Conservation (phyloP, 2,329 filamentous ascomycete genomes). For the Cordyceps cicadae region DNA sequence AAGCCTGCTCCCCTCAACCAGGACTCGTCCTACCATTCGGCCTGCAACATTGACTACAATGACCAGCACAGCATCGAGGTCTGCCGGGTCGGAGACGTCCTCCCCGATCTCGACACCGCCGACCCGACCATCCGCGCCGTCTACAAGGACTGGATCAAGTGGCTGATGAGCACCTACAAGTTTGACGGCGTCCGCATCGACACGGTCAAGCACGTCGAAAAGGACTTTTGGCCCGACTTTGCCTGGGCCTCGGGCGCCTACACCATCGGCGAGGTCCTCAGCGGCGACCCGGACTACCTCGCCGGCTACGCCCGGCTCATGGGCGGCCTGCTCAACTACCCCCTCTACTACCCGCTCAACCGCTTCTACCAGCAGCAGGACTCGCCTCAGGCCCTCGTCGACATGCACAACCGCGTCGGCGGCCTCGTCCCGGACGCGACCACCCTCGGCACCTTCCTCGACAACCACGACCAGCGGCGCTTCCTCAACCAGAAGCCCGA, state of each 20-base stretch:
- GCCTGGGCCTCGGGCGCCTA: constrained; percentile 47
- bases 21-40: constrained; percentile 50
- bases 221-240: constrained; percentile 50
- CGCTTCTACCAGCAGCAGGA: constrained; percentile 28
- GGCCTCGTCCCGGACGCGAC: constrained; percentile 34
- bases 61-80: constrained; percentile 38
- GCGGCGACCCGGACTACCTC: constrained; percentile 43
- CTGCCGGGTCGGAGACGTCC: constrained; percentile 45
- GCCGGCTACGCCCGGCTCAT: constrained; percentile 45
- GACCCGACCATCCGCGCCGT: constrained; percentile 37
- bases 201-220: constrained; percentile 53
- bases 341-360: constrained; percentile 37
- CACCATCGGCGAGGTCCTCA: constrained; percentile 51
- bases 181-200: constrained; percentile 57
- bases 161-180: constrained; percentile 49
- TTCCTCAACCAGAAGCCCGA: constrained; percentile 46
- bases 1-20: constrained; percentile 40
- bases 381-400: constrained; percentile 30
- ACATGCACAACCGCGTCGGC: constrained; percentile 30
- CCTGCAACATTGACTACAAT: constrained; percentile 49
- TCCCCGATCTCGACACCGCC: constrained; percentile 56
- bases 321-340: constrained; percentile 55
- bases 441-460: constrained; percentile 43
- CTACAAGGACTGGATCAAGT: constrained; percentile 51
- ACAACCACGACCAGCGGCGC: constrained; percentile 52